Evolutionary conservation across 805 yeast genomes (phyloP).

Genomic region (Yarrowia porcina): DNA sequence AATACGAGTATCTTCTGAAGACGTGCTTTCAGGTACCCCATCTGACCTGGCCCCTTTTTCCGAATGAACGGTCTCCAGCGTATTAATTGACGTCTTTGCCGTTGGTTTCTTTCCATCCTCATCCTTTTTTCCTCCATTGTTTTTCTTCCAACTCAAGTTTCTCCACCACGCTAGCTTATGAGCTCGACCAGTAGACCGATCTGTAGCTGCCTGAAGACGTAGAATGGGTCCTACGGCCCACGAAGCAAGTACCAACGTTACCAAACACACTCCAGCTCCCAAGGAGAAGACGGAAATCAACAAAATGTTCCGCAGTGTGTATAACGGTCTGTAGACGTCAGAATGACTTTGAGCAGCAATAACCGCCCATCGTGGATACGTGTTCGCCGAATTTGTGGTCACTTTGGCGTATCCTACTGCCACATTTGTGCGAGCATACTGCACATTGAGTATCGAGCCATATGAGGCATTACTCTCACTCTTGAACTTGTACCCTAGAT

Average conservation of each 20-base stretch:
- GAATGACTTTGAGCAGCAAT: constrained; percentile 60
- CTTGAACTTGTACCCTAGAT: background rate
- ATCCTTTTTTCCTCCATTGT: background rate
- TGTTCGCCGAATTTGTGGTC: background rate
- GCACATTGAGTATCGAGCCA: background rate
- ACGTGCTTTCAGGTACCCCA: constrained; percentile 1
- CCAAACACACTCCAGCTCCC: constrained; percentile 71
- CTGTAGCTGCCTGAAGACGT: constrained; percentile 78
- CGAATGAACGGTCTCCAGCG: background rate
- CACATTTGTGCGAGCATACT: constrained; percentile 2
- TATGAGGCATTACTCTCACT: background rate
- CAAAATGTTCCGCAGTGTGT: constrained; percentile 61
- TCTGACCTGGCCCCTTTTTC: background rate
- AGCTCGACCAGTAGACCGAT: constrained; percentile 47
- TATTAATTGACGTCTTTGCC: background rate
- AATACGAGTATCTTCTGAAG: background rate
- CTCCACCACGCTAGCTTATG: constrained; percentile 9
- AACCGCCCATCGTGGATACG: constrained; percentile 61
- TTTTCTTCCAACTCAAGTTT: background rate
- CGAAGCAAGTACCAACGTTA: constrained; percentile 69
- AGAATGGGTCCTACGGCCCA: constrained; percentile 83
- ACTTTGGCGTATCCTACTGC: constrained; percentile 5
- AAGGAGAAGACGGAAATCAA: constrained; percentile 62
- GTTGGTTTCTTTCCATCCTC: background rate
- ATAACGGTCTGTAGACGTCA: constrained; percentile 61